Evolutionary conservation across 2,329 filamentous ascomycete species (phyloP), one percentile per base, ranked within the genome.

Genomic region (Zalaria sp.): DNA sequence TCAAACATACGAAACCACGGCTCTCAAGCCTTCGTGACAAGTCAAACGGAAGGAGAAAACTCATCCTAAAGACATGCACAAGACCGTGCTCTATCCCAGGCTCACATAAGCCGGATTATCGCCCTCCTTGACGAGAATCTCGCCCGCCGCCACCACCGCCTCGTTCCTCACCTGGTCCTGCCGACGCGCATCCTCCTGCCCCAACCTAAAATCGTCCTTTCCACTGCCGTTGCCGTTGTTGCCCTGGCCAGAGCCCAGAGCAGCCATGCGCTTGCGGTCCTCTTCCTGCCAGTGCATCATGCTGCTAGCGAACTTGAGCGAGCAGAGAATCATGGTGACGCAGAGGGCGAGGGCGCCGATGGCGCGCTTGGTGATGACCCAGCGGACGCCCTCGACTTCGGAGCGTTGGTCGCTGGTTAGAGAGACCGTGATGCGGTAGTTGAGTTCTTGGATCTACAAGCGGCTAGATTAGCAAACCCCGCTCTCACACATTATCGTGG

Each of bases 381-480:
- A 96, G 45, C 91, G 73, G 38, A 98, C 67, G 1, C 81, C 83
- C 60, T 98, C 91, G 38, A 96, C 88, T 53, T 95, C 84, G 4
- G 83, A 89, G 58, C 89, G 88, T 38, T 83, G 79, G 60, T 96
- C 91, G 47, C 85, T 91, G 59, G 86, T 93, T 35, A 98, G 72
- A 34, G 77, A 73, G 28, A 94, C 86, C 25, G 84, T 93, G 60
- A 98, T 96, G 59, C 93, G 91, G 64, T 96, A 94, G 63, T 89
- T 93, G 51, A 96, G 73, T 65, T 94, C 83, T 69, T 95, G 88
- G 47, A 94, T 88, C 72, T 85, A n/a, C n/a, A n/a, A n/a, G n/a
- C n/a, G n/a, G n/a, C n/a, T n/a, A n/a, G n/a, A n/a, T 34, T 39
- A 27, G 31, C 10, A 7, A n/a, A n/a, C n/a, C n/a, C n/a, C n/a